Evolutionary conservation across 495 filamentous ascomycete genomes (phyloP), one percentile per base, ranked within the genome.

Genomic region (Podospora fimiseda): DNA sequence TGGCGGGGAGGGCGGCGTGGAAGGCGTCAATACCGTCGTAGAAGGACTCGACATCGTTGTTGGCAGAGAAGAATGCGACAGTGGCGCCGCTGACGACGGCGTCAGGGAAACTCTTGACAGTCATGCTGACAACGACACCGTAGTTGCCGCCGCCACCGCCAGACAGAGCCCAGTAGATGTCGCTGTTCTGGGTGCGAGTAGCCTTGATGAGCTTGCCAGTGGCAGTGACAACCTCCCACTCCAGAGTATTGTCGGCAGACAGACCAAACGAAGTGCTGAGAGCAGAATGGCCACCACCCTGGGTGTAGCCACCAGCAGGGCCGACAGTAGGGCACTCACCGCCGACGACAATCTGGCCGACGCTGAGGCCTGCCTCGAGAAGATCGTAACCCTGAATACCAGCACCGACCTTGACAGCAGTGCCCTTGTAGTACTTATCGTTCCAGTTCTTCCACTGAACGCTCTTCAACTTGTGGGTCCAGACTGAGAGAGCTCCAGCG

Each of bases 121-220:
- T 74, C 23, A 70, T 60, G 20, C 63, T 69, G 22, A 73, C 48
- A 13, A 77, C 71, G 14, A 79, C 68, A 20, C 70, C 76, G 50
- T 74, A 80, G 37, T 67, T 78, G n/a, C 75, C 74, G 6, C 64
- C 65, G 5, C 78, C 78, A 11, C 81, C 81, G 9, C 81, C 82
- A 41, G 70, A 74, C 0, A 85, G 68, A 8, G 82, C 82, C 80
- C 79, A 85, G 65, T 77, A 85, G 0, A 85, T 61, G 60, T 85
- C 81, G 0, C 67, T 23, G 55, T 83, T 74, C 50, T 74, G 13
- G 33, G 68, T 69, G 2, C 70, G 73, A n/a, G 69, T 71, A 8
- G 77, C 77, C 3, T 60, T 70, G 49, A 85, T 13, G 47, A 74
- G 56, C 21, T 62, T 62, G 0, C 81, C 79, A 3, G 56, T 49